These are phyloP conservation scores for Filobasidium uniguttulatum DNA, from an alignment of 1,284 basidiomycete genomes.

Conservation along the genomic window DNA sequence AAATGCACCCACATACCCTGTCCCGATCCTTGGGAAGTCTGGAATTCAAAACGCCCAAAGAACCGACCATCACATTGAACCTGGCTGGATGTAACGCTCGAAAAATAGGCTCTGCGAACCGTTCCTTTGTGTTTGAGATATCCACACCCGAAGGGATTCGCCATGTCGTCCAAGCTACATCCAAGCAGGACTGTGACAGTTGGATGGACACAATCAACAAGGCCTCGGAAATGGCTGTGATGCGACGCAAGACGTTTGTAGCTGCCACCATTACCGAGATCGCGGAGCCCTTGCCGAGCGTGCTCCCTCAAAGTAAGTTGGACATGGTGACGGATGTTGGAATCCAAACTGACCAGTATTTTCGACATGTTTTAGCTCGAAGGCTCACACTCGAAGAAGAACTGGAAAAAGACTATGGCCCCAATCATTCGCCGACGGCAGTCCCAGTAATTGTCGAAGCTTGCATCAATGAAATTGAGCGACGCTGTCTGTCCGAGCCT, in stretches of 20 bases:
- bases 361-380: neutral
- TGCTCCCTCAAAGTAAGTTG: neutral
- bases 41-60: constrained; percentile 53
- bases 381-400: neutral
- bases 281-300: neutral
- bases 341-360: neutral
- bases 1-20: neutral
- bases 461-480: constrained; percentile 55
- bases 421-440: neutral
- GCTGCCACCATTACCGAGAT: constrained; percentile 12
- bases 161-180: constrained; percentile 58
- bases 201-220: constrained; percentile 61
- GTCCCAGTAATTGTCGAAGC: constrained; percentile 39
- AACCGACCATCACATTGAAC: constrained; percentile 57
- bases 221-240: constrained; percentile 55
- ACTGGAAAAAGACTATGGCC: neutral
- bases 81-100: constrained; percentile 54
- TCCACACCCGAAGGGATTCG: constrained; percentile 72
- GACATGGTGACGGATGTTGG: neutral
- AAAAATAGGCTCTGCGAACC: constrained; percentile 57
- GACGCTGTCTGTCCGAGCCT: constrained; percentile 44
- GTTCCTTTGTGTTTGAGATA: constrained; percentile 64
- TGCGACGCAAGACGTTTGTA: constrained; percentile 63
- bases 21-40: constrained; percentile 26
- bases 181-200: constrained; percentile 51